phyloP scores from a whole-genome alignment of 2,329 filamentous ascomycete genomes.

The Tolypocladium nubicola region DNA sequence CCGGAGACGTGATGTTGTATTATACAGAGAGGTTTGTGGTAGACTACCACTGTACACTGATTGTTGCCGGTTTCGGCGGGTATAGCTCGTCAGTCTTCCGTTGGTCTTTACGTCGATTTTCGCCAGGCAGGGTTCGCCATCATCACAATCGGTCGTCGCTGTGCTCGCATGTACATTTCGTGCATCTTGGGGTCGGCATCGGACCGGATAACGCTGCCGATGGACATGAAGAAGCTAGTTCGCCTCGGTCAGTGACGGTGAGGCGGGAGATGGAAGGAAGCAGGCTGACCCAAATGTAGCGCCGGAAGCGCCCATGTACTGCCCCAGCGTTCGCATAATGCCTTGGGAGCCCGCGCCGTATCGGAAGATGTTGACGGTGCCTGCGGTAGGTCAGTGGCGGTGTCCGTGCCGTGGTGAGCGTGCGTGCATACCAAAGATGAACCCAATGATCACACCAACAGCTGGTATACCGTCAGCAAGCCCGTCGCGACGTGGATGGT shows the following conservation, averaged over 20 bases:
- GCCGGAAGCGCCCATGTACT: conserved; percentile 93
- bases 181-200: conserved; percentile 70
- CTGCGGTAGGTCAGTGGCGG: conserved; percentile 31
- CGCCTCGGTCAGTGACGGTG: conserved; percentile 8
- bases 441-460: conserved; percentile 92
- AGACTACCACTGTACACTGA: conserved; percentile 1
- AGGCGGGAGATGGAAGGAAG: not conserved
- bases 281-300: conserved; percentile 77
- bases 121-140: conserved; percentile 27
- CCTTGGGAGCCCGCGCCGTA: conserved; percentile 90
- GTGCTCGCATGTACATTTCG: conserved; percentile 66
- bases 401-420: not conserved
- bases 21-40: not conserved
- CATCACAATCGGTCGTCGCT: conserved; percentile 60
- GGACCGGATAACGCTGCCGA: conserved; percentile 90
- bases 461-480: conserved; percentile 43
- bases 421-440: conserved; percentile 71
- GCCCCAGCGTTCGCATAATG: conserved; percentile 85
- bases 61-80: not conserved
- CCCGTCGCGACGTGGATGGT: not conserved
- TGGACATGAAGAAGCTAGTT: conserved; percentile 88
- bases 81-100: conserved; percentile 1
- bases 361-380: conserved; percentile 87
- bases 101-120: conserved; percentile 3
- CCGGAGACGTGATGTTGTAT: not conserved